Evolutionary conservation across 805 yeast genomes (phyloP).

Genomic region (Kodamaea fukazawae): DNA sequence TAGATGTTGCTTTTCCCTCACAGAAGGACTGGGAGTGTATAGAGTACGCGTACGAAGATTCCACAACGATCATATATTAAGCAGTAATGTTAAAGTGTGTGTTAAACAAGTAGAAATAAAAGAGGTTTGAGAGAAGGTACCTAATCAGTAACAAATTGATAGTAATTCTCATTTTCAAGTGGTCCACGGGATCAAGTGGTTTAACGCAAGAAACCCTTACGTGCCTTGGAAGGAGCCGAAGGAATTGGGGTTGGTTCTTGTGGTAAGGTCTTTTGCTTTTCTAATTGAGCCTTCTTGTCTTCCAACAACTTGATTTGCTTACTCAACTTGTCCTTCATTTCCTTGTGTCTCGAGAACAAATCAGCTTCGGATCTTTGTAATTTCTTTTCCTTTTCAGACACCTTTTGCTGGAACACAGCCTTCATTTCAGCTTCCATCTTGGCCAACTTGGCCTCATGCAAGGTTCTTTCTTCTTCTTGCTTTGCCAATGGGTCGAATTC

Average conservation of each 20-base stretch:
- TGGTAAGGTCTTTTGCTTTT: constrained; percentile 53
- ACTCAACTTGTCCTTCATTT: constrained; percentile 90
- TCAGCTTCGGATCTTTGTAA: constrained; percentile 96
- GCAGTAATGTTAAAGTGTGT: no score
- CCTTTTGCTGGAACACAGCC: constrained; percentile 93
- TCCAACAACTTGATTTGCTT: constrained; percentile 88
- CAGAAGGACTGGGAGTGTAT: no score
- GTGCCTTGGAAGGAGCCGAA: constrained; percentile 53
- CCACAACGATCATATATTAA: no score
- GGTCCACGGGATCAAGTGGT: background rate
- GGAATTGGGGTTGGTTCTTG: constrained; percentile 48
- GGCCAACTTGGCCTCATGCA: constrained; percentile 90
- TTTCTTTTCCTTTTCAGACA: constrained; percentile 93
- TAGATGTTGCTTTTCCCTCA: no score
- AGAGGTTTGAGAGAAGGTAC: no score
- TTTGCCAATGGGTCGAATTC: constrained; percentile 90
- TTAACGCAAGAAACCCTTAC: constrained; percentile 79
- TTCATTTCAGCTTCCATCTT: constrained; percentile 97
- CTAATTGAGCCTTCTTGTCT: constrained; percentile 82
- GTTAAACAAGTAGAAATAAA: no score
- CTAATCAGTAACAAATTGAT: no score
- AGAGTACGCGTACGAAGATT: no score
- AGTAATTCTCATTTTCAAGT: no score
- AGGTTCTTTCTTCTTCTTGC: constrained; percentile 89
- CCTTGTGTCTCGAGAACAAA: constrained; percentile 90